Base-by-base conservation (phyloP, 2,329 filamentous ascomycete genomes). In the Cladorrhinum sp. region DNA sequence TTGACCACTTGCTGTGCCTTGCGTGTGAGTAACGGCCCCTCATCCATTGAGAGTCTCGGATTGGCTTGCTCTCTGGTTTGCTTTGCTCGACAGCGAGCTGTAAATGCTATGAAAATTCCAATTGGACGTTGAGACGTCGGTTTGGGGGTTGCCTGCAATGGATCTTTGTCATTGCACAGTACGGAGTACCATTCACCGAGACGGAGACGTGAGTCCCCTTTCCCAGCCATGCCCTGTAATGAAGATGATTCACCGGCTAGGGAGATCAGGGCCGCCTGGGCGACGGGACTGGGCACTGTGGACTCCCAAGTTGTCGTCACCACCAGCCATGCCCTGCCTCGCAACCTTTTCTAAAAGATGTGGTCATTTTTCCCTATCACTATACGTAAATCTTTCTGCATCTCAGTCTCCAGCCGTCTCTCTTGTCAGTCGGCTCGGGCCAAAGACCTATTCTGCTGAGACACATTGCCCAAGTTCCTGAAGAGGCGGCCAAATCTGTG, bases 191-290 rank as follows among this genome's bases (percentile, higher is more conserved):
- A 29, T 29, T 41, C 27, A 53, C 36, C 10, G 25, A 41, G 18
- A 6, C 12, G 29, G 16, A 27, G 20, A 45, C 29, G 25, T 10
- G 25, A 36, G 32, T 56, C 22, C n/a, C 32, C 16, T 51, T 45
- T 55, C 38, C 61, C 55, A 58, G 48, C 58, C 58, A 24, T 51
- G 61, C 62, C 62, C 56, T 59, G 36, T 55, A 62, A 62, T 62
- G 60, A 61, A 58, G 60, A 57, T 64, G 62, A 62, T 62, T 62
- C 62, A 64, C 58, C 52, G 51, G 60, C 50, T 54, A 49, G 55
- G 62, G 36, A 48, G 50, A 62, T 59, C 59, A 57, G 49, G 62
- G 50, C 51, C 58, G 55, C 36, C 58, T 45, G 36, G 53, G 53
- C 53, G 36, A 45, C n/a, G 20, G 45, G 41, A 23, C 54, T 18